Evolutionary conservation across 345 rosid genomes (phyloP).

Genomic region (Excoecaria cochinchinensis): DNA sequence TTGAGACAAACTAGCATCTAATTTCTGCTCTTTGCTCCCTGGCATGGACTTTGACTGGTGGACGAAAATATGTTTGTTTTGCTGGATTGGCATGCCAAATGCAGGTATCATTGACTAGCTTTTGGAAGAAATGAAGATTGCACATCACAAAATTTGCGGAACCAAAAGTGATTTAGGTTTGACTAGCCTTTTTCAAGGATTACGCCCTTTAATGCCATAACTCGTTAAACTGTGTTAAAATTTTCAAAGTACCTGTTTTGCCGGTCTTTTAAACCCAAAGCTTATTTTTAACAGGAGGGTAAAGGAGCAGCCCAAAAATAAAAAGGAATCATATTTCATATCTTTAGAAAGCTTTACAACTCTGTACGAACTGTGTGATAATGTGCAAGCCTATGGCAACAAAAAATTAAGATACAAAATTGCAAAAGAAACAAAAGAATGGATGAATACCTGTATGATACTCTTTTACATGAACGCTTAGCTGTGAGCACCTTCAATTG

Average conservation of each 20-base stretch:
- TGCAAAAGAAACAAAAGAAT: slow-evolving; percentile 32
- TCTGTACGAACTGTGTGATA: slow-evolving; percentile 33
- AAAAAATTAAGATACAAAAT: slow-evolving; percentile 17
- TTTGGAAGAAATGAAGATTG: no score
- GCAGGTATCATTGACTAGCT: neutral
- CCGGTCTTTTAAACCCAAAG: no score
- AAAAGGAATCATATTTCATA: slow-evolving; percentile 32
- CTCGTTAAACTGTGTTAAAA: no score
- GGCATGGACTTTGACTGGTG: neutral
- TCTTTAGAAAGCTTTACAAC: slow-evolving; percentile 33
- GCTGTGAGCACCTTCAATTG: slow-evolving; percentile 13
- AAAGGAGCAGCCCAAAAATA: slow-evolving; percentile 8
- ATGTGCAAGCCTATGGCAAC: slow-evolving; percentile 21
- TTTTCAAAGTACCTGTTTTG: no score
- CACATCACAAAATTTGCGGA: no score
- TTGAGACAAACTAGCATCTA: neutral
- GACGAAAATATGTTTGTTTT: neutral
- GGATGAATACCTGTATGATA: slow-evolving; percentile 22
- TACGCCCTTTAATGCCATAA: no score
- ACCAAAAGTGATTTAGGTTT: no score
- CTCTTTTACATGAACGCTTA: slow-evolving; percentile 20
- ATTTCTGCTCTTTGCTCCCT: neutral
- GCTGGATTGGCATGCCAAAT: neutral
- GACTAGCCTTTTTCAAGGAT: no score
- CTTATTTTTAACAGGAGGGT: neutral